Percentiles rank a stretch among this genome's conserved stretches.
These are phyloP conservation scores for Mycena capillaripes DNA, from an alignment of 768 basidiomycete species.

Conservation along the genomic window DNA sequence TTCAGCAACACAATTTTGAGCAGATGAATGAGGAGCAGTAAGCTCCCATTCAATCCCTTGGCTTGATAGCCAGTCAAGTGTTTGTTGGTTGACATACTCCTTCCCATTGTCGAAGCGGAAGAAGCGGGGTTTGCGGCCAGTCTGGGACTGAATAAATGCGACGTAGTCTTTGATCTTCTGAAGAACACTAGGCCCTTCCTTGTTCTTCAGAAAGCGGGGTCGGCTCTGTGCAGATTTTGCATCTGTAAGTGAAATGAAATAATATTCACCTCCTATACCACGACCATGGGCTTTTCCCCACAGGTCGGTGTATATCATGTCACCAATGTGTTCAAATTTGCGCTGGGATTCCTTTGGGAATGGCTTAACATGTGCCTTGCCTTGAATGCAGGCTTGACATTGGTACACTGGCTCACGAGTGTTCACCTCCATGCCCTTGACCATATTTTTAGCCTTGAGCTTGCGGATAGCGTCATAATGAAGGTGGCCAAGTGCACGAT, in stretches of 20 bases:
- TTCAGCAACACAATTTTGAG: constrained; percentile 50
- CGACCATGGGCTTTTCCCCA: constrained; percentile 16
- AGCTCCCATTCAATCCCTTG: constrained; percentile 41
- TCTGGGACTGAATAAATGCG: constrained; percentile 29
- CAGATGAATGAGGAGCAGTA: constrained; percentile 44
- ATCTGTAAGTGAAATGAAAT: constrained; percentile 33
- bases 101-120: constrained; percentile 42
- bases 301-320: constrained; percentile 31
- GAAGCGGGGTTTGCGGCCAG: constrained; percentile 13
- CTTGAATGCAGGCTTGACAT: constrained; percentile 43
- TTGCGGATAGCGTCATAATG: constrained; percentile 32
- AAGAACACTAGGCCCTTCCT: neutral
- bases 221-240: neutral
- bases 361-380: constrained; percentile 42
- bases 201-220: constrained; percentile 3
- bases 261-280: constrained; percentile 19
- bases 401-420: constrained; percentile 32
- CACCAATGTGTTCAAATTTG: constrained; percentile 38
- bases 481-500: constrained; percentile 44
- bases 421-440: constrained; percentile 42
- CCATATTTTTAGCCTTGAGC: constrained; percentile 39
- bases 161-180: constrained; percentile 11
- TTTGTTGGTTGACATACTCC: constrained; percentile 39
- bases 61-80: constrained; percentile 24
- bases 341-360: constrained; percentile 43